Conservation (phyloP, 257 asterid genomes). For the Lycium ferocissimum region DNA sequence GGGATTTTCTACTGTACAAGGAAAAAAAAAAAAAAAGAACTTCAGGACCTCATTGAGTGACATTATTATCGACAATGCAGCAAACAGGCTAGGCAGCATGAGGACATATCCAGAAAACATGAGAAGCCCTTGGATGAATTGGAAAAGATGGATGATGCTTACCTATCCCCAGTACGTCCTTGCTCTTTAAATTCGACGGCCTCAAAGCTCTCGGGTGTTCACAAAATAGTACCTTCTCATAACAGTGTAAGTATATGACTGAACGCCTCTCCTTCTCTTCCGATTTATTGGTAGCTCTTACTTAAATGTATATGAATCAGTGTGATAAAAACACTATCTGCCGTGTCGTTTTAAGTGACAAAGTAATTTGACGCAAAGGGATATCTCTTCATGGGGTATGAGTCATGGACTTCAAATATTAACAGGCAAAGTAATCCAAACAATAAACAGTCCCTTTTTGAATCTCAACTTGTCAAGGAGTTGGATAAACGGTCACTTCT, state of each 20-base stretch:
- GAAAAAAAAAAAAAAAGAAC: background rate
- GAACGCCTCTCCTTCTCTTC: background rate
- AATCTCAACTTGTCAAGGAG: background rate
- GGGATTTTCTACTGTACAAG: background rate
- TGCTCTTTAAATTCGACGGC: constrained; percentile 39
- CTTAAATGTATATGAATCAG: background rate
- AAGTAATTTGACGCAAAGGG: background rate
- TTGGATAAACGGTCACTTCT: background rate
- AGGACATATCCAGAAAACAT: constrained; percentile 47
- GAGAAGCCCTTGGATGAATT: constrained; percentile 46
- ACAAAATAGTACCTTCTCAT: constrained; percentile 62
- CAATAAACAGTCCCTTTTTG: background rate
- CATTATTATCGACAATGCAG: constrained; percentile 41
- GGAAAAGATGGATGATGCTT: constrained; percentile 35
- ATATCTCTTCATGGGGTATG: background rate
- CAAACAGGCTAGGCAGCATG: constrained; percentile 46
- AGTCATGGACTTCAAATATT: background rate
- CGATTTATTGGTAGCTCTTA: background rate
- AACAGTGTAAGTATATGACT: constrained; percentile 58
- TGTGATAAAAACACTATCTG: background rate
- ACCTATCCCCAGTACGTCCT: constrained; percentile 29
- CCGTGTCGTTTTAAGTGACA: background rate
- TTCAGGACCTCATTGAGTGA: background rate
- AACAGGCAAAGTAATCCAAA: background rate
- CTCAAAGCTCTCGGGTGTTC: constrained; percentile 48